A percentile compares a stretch with the other conserved stretches of the same genome.
Evolutionary conservation across 2,329 filamentous ascomycete species (phyloP).

Genomic region (Cytospora piceae): DNA sequence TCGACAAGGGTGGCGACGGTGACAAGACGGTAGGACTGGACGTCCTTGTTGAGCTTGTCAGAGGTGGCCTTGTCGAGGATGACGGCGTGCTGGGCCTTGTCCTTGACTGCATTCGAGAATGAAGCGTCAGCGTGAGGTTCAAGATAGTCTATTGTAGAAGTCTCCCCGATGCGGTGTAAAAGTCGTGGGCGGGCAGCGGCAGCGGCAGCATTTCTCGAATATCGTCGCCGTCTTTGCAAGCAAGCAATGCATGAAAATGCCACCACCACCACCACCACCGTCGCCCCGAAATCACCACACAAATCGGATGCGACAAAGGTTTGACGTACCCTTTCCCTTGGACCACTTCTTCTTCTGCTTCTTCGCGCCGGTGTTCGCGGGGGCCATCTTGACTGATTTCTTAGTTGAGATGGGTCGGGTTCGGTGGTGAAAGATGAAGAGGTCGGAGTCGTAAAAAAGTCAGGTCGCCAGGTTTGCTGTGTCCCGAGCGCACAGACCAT

Average conservation of each 20-base stretch:
- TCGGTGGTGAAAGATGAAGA: conserved; percentile 31
- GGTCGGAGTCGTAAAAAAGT: conserved; percentile 14
- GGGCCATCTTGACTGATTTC: conserved; percentile 50
- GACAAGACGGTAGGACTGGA: conserved; percentile 99
- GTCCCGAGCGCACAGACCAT: conserved; percentile 1
- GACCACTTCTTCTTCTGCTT: conserved; percentile 84
- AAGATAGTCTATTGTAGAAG: background rate
- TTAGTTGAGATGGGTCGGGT: conserved; percentile 33
- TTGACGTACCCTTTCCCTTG: conserved; percentile 67
- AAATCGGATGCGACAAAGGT: conserved; percentile 8
- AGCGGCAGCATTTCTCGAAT: background rate
- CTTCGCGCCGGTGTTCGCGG: conserved; percentile 67
- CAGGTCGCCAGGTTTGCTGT: conserved; percentile 14
- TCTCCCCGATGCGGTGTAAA: background rate
- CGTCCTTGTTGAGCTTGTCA: conserved; percentile 99
- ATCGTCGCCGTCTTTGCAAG: conserved; percentile 1
- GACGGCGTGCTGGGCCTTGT: conserved; percentile 99
- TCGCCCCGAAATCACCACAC: conserved; percentile 15
- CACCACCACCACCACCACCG: background rate
- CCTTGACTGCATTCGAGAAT: conserved; percentile 72
- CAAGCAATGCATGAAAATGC: background rate
- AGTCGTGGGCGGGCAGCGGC: background rate
- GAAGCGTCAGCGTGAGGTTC: conserved; percentile 7
- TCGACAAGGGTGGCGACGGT: conserved; percentile 98
- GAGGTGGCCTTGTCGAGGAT: conserved; percentile 97